Percentiles rank a stretch among this genome's conserved stretches.
These are phyloP conservation scores for Zymoseptoria pseudotritici DNA, from an alignment of 2,329 filamentous ascomycete genomes.

Conservation along the genomic window DNA sequence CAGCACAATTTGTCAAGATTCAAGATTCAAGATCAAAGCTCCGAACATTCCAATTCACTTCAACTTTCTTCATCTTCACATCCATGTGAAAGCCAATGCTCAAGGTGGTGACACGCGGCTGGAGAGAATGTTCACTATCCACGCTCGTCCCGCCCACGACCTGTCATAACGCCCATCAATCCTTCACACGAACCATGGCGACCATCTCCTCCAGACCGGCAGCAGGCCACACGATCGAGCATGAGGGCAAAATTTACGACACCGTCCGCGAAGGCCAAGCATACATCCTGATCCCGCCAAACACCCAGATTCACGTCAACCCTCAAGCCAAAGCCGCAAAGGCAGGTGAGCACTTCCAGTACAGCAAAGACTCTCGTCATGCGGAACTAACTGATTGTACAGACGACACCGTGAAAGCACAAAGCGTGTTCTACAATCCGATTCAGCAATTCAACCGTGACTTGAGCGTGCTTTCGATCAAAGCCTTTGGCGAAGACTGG, in stretches of 20 bases:
- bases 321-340: constrained; percentile 35
- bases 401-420: constrained; percentile 45
- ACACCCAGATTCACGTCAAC: constrained; percentile 42
- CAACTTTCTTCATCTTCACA: background rate
- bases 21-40: background rate
- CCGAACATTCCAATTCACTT: background rate
- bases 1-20: background rate
- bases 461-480: constrained; percentile 84
- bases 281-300: constrained; percentile 56
- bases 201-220: constrained; percentile 18
- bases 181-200: background rate
- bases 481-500: constrained; percentile 69
- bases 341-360: constrained; percentile 13
- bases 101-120: background rate
- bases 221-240: constrained; percentile 27
- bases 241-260: constrained; percentile 33
- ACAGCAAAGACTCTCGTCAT: constrained; percentile 21
- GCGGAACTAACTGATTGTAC: constrained; percentile 15
- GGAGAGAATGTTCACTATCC: background rate
- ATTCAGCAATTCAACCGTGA: constrained; percentile 99
- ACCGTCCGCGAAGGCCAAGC: constrained; percentile 62
- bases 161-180: background rate
- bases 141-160: background rate
- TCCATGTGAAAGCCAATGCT: background rate
- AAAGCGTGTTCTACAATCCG: constrained; percentile 93